Conservation (phyloP, 2,329 filamentous ascomycete species). For the Alternaria metachromatica region DNA sequence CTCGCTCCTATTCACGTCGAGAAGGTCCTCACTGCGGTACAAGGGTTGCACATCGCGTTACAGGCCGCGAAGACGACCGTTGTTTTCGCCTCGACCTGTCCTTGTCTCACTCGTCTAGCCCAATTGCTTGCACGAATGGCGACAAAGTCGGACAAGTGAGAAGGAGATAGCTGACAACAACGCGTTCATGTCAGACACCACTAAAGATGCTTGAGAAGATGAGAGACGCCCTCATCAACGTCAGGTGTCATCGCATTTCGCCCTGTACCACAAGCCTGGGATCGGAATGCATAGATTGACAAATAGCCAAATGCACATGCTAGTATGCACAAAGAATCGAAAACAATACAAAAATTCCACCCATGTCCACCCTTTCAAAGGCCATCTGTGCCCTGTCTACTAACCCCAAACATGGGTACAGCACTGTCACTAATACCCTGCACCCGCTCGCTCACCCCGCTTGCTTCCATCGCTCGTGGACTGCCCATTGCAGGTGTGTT, state of each 20-base stretch:
- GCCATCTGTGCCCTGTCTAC: neutral
- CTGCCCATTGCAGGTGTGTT: conserved; percentile 43
- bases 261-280: neutral
- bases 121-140: neutral
- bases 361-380: neutral
- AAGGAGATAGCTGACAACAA: neutral
- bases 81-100: neutral
- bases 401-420: conserved; percentile 41
- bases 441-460: conserved; percentile 33
- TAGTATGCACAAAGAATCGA: neutral
- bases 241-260: neutral
- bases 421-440: conserved; percentile 16
- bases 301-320: neutral
- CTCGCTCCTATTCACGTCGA: neutral
- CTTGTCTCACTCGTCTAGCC: neutral
- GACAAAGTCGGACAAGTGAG: neutral
- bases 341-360: neutral
- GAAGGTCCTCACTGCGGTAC: neutral
- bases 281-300: neutral
- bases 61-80: neutral
- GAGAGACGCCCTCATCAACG: neutral
- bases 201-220: neutral
- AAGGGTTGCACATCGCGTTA: neutral
- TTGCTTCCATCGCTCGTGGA: conserved; percentile 24
- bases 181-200: neutral